phyloP scores from a whole-genome alignment of 2,329 filamentous ascomycete species.

The Trichoderma gracile region DNA sequence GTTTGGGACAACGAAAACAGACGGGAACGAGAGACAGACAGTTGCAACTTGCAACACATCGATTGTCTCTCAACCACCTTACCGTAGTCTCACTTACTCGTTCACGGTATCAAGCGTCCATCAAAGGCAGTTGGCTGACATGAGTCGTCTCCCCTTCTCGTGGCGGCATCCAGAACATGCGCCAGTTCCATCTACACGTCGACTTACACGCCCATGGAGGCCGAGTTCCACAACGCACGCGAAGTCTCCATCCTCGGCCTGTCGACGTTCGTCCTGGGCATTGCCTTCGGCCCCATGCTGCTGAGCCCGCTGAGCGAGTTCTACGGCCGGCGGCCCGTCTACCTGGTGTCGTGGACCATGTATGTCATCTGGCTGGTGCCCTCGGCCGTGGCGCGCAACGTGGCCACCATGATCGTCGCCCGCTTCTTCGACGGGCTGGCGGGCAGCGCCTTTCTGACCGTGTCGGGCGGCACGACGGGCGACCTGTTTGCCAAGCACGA shows the following conservation, averaged over 20 bases:
- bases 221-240: slow-evolving; percentile 70
- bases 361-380: slow-evolving; percentile 82
- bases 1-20: slow-evolving; percentile 1
- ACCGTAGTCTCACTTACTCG: slow-evolving; percentile 5
- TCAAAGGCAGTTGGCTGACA: background rate
- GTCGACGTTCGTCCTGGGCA: slow-evolving; percentile 79
- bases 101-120: background rate
- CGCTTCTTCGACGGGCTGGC: slow-evolving; percentile 77
- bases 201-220: slow-evolving; percentile 74
- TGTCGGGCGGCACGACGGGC: slow-evolving; percentile 82
- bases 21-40: too few species aligned
- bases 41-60: background rate
- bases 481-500: slow-evolving; percentile 71
- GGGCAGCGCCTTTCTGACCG: slow-evolving; percentile 67
- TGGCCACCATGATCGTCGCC: slow-evolving; percentile 74
- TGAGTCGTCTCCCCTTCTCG: background rate
- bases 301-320: slow-evolving; percentile 70
- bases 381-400: slow-evolving; percentile 77
- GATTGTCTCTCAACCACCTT: background rate
- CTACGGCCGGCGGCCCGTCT: slow-evolving; percentile 80
- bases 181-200: slow-evolving; percentile 86
- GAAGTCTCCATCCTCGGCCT: slow-evolving; percentile 78
- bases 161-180: slow-evolving; percentile 61
- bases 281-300: slow-evolving; percentile 63
- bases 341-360: slow-evolving; percentile 69